phyloP scores from a whole-genome alignment of 495 filamentous ascomycete species.

The Hypoxylon perforatum region DNA sequence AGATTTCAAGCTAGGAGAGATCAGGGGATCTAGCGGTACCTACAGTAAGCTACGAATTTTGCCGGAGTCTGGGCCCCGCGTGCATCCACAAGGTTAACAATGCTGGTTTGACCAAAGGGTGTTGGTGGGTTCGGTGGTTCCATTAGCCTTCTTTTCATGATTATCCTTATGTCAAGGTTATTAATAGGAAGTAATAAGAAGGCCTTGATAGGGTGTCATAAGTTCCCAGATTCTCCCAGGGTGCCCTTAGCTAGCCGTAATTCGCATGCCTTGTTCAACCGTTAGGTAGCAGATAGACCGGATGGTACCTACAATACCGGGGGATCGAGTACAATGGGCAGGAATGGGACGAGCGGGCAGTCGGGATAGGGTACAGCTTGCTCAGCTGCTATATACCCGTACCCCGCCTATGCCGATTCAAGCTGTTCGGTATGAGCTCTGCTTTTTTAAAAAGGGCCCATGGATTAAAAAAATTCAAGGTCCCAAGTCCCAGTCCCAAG shows the following conservation, averaged over 20 bases:
- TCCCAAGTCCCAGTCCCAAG: no score
- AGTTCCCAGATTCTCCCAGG: no score
- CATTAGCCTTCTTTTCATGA: neutral
- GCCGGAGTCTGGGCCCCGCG: constrained; percentile 27
- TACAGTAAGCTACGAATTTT: constrained; percentile 29
- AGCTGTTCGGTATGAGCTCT: neutral
- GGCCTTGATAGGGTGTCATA: neutral
- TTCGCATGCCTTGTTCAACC: constrained; percentile 33
- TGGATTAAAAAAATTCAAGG: neutral
- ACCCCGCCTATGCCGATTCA: constrained; percentile 1
- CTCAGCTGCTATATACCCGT: neutral
- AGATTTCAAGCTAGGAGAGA: neutral
- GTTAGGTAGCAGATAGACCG: constrained; percentile 3
- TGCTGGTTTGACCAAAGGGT: constrained; percentile 17
- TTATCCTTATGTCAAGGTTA: constrained; percentile 29
- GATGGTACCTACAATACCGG: neutral
- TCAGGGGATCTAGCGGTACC: neutral
- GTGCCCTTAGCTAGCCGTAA: constrained; percentile 34
- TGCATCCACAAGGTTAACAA: constrained; percentile 23
- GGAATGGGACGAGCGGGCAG: no score
- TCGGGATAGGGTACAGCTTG: neutral
- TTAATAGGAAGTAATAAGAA: constrained; percentile 23
- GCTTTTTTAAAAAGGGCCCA: neutral
- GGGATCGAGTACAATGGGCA: neutral
- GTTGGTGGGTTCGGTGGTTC: neutral